phyloP scores from a whole-genome alignment of 164 flowering plant species.

The Annona squamosa region DNA sequence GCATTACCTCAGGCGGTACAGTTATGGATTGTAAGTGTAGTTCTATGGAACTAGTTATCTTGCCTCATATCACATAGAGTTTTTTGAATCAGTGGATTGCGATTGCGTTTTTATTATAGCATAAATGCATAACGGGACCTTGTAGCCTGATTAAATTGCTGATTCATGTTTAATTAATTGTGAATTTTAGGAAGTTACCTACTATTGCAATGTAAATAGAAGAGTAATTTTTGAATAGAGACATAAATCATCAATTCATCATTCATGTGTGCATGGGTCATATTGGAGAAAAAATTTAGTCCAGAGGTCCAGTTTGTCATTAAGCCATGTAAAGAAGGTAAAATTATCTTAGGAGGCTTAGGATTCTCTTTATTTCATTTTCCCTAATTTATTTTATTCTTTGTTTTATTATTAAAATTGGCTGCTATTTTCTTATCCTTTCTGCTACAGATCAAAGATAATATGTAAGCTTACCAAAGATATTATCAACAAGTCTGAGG shows the following conservation, averaged over 20 bases:
- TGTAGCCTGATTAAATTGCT: too few relatives aligned
- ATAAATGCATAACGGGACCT: too few relatives aligned
- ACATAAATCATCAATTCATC: neutral
- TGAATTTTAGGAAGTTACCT: neutral
- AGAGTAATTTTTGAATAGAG: neutral
- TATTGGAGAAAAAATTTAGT: neutral
- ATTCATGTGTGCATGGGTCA: neutral
- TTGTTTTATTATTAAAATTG: neutral
- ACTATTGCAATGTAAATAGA: neutral
- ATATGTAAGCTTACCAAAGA: slow-evolving; percentile 81
- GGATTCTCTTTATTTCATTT: neutral
- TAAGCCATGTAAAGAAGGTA: too few relatives aligned
- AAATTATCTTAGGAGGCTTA: neutral
- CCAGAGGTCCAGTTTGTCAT: neutral
- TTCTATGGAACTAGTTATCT: too few relatives aligned
- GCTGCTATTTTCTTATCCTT: neutral
- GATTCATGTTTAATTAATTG: too few relatives aligned
- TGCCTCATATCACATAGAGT: too few relatives aligned
- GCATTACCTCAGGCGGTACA: too few relatives aligned
- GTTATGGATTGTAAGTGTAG: too few relatives aligned
- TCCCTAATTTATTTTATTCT: neutral
- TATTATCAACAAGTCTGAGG: slow-evolving; percentile 79
- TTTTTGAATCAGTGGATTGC: too few relatives aligned
- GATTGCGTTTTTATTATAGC: too few relatives aligned
- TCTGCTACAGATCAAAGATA: slow-evolving; percentile 57